Evolutionary conservation across 345 rosid genomes (phyloP).

Genomic region (Moringa oleifera): DNA sequence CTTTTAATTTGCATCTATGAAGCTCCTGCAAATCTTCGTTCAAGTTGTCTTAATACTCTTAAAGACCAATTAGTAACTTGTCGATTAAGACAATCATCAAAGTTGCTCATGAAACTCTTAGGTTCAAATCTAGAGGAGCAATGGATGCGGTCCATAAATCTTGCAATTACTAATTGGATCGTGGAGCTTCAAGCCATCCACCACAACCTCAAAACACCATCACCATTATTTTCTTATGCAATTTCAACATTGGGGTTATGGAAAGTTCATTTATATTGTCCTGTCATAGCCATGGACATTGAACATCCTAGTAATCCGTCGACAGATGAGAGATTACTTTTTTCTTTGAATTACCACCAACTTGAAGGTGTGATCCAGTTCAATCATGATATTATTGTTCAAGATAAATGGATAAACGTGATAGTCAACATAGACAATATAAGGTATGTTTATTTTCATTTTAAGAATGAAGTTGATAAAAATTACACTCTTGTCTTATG

Average conservation of each 20-base stretch:
- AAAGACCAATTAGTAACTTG: constrained; percentile 44
- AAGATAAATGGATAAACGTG: constrained; percentile 56
- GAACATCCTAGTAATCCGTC: constrained; percentile 42
- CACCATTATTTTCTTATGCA: constrained; percentile 70
- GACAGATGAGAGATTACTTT: constrained; percentile 53
- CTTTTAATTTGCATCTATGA: constrained; percentile 73
- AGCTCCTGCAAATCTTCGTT: constrained; percentile 60
- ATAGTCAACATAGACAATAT: constrained; percentile 66
- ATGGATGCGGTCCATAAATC: constrained; percentile 85
- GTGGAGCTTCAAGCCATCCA: constrained; percentile 35
- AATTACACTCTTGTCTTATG: too few species aligned
- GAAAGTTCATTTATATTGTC: constrained; percentile 85
- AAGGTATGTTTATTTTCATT: constrained; percentile 35
- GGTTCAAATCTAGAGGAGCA: constrained; percentile 81
- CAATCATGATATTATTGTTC: constrained; percentile 46
- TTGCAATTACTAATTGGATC: constrained; percentile 80
- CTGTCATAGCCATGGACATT: constrained; percentile 70
- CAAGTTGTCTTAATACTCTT: constrained; percentile 43
- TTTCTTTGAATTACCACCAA: constrained; percentile 81
- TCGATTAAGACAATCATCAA: constrained; percentile 45
- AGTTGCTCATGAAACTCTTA: constrained; percentile 54
- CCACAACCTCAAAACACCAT: constrained; percentile 42
- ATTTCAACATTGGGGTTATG: constrained; percentile 59
- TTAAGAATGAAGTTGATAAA: background rate
- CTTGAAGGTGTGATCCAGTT: constrained; percentile 84